Conservation (phyloP, 2,329 filamentous ascomycete genomes). For the Chalara sp. region DNA sequence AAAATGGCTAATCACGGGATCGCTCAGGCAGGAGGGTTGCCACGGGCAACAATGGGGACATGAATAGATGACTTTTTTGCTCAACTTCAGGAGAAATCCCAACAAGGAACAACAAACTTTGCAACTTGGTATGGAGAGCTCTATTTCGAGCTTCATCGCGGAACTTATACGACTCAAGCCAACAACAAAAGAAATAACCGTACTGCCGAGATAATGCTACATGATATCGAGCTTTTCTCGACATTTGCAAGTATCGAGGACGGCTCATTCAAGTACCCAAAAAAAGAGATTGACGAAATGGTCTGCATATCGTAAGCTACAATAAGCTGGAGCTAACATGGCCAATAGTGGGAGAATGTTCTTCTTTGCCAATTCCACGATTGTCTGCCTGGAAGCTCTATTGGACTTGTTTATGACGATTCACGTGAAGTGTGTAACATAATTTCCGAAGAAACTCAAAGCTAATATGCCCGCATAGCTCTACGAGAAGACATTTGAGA, state of each 20-base stretch:
- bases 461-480: conserved; percentile 29
- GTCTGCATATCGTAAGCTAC: too few species aligned
- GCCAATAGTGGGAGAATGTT: conserved; percentile 48
- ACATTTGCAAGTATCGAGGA: conserved; percentile 53
- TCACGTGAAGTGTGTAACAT: conserved; percentile 43
- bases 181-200: conserved; percentile 64
- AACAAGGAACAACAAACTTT: conserved; percentile 36
- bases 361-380: conserved; percentile 65
- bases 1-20: conserved; percentile 22
- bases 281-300: conserved; percentile 59
- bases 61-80: conserved; percentile 64
- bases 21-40: conserved; percentile 51
- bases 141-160: conserved; percentile 63
- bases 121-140: conserved; percentile 66
- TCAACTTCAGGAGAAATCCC: conserved; percentile 49
- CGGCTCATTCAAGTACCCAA: conserved; percentile 54
- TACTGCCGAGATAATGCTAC: conserved; percentile 53
- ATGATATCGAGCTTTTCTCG: conserved; percentile 59
- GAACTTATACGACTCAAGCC: conserved; percentile 62
- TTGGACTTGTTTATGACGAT: conserved; percentile 66
- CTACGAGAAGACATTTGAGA: conserved; percentile 52
- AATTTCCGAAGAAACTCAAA: not conserved
- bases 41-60: conserved; percentile 54
- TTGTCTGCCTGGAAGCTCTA: conserved; percentile 59
- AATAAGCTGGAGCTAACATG: too few species aligned